Evolutionary conservation across 306 rosid genomes (phyloP), one percentile per base, ranked within the genome.

Genomic region (Cucurbita argyrosperma): DNA sequence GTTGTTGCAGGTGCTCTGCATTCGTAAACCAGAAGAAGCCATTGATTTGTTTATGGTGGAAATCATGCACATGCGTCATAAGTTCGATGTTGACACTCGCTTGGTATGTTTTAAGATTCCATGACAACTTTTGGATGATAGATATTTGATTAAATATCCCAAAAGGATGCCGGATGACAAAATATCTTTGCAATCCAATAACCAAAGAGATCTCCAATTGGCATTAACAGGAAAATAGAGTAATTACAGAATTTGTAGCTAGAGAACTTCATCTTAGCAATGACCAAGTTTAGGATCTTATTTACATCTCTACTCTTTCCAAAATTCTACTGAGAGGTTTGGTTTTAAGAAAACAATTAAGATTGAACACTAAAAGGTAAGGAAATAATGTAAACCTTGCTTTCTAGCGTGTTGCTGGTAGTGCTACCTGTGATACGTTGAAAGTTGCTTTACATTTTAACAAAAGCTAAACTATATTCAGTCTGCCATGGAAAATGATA

Each of bases 11-110:
- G 90, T 94, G 84, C 83, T 89, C 59, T 87, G 97, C 76, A 73
- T 94, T 72, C 87, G 97, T 23, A 91, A 88, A 72, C 97, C 97
- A 14, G 96, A 91, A 81, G 97, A 94, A 77, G 76, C 81, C 51
- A 88, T 91, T 83, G 99, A 91, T 82, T 82, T 94, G 58, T 94
- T 94, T 81, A 94, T 94, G 99, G 97, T 94, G 73, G 99, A 94
- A 86, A 89, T 88, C 64, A 94, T 94, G 97, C 99, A 94, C 82
- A 94, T 94, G 99, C 86, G 97, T 50, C 99, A 94, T 80, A 91
- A 94, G 76, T 94, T 94, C 73, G 99, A 94, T 55, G 91, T 84
- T 18, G 97, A 94, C 82, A 94, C 97, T n/a, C 88, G 87, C 61
- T 82, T 94, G 97, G 99, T 94, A 89, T 78, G 90, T 79, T 10